A percentile compares a stretch with the other conserved stretches of the same genome.
Evolutionary conservation across 495 filamentous ascomycete genomes (phyloP).

Genomic region (Pseudoneurospora amorphoporcata): DNA sequence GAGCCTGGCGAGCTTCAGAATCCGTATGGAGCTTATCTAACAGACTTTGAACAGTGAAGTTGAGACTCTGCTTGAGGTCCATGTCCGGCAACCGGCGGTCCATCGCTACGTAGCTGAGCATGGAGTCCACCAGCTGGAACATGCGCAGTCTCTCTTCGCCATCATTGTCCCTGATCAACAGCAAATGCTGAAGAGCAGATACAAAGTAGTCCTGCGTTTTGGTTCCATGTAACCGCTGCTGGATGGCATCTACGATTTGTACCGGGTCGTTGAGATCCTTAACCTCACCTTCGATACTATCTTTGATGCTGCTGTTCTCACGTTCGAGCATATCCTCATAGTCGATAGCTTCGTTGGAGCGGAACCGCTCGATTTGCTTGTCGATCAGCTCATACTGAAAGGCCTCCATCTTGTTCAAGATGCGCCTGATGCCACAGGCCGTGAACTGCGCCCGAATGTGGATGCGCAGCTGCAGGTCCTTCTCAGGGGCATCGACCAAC

Average conservation of each 20-base stretch:
- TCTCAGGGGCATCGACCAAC: conserved; percentile 83
- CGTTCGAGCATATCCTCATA: conserved; percentile 94
- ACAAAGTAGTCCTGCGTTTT: conserved; percentile 91
- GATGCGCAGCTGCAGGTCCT: conserved; percentile 79
- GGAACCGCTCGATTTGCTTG: conserved; percentile 93
- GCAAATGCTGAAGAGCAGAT: conserved; percentile 87
- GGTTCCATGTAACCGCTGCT: conserved; percentile 71
- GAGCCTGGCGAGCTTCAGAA: conserved; percentile 79
- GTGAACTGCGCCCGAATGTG: conserved; percentile 96
- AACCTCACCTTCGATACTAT: conserved; percentile 79
- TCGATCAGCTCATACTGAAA: conserved; percentile 98
- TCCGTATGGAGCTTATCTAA: conserved; percentile 94
- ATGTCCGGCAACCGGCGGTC: conserved; percentile 91
- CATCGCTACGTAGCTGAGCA: conserved; percentile 99
- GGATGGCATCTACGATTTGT: conserved; percentile 91
- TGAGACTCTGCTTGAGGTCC: conserved; percentile 93
- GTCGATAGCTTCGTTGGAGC: conserved; percentile 90
- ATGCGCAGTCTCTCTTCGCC: conserved; percentile 86
- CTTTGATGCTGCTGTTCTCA: conserved; percentile 82
- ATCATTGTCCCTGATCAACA: conserved; percentile 87
- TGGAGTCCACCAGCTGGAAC: conserved; percentile 96
- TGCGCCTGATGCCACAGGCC: conserved; percentile 89
- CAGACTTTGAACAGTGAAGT: conserved; percentile 92
- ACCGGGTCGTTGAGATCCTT: conserved; percentile 90
- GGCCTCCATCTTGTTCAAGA: conserved; percentile 92